A percentile compares a stretch with the other conserved stretches of the same genome.
Conservation (phyloP, 2,329 filamentous ascomycete genomes). For the Microdochium bolleyi region DNA sequence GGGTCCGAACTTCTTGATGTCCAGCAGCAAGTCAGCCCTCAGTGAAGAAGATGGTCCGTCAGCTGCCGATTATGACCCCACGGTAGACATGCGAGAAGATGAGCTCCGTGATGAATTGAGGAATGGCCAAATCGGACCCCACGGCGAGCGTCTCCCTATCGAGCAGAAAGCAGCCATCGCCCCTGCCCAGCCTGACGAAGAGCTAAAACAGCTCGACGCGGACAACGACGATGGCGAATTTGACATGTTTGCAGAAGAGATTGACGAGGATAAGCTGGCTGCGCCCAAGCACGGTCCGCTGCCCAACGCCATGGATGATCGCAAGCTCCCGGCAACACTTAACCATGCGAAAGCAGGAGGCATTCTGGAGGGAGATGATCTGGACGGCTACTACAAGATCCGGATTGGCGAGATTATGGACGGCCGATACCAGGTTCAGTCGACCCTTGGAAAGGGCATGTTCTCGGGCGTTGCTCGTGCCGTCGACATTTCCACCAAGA, state of each 20-base stretch:
- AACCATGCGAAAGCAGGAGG: constrained; percentile 54
- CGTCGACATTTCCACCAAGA: constrained; percentile 64
- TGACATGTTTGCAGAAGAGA: constrained; percentile 86
- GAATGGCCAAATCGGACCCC: constrained; percentile 40
- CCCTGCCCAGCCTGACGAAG: constrained; percentile 23
- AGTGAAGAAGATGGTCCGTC: constrained; percentile 60
- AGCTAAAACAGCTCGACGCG: constrained; percentile 35
- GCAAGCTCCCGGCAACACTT: constrained; percentile 37
- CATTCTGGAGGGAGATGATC: constrained; percentile 87
- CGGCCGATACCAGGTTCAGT: constrained; percentile 80
- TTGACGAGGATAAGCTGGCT: constrained; percentile 58
- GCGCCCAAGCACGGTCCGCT: constrained; percentile 37
- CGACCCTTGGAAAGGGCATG: constrained; percentile 85
- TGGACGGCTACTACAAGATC: constrained; percentile 94
- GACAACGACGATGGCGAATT: constrained; percentile 61
- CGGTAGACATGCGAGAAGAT: constrained; percentile 68
- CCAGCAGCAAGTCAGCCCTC: constrained; percentile 31
- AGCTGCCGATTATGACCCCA: constrained; percentile 73
- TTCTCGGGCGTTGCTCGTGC: constrained; percentile 95
- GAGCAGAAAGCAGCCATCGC: constrained; percentile 21
- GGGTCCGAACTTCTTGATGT: constrained; percentile 61
- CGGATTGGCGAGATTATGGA: constrained; percentile 87
- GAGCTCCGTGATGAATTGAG: constrained; percentile 50
- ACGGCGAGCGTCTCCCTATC: constrained; percentile 47
- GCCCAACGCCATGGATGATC: constrained; percentile 28